phyloP scores from a whole-genome alignment of 2,329 filamentous ascomycete species.

The Botryotinia narcissicola region DNA sequence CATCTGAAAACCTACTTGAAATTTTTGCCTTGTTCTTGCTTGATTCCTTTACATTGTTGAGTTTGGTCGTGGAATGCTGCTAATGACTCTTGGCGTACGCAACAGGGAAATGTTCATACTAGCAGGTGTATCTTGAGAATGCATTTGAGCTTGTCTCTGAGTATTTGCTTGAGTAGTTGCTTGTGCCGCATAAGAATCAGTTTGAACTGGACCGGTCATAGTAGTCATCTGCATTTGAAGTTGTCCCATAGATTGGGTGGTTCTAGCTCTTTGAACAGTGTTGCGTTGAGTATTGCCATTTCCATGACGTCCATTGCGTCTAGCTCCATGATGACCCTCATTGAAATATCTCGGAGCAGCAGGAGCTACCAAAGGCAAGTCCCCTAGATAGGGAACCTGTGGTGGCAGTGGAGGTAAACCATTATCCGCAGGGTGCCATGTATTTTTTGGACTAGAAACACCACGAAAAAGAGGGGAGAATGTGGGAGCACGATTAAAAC shows the following conservation, averaged over 20 bases:
- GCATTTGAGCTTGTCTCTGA: neutral
- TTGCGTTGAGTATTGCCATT: neutral
- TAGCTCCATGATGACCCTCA: neutral
- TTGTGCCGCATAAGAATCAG: neutral
- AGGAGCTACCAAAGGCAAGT: neutral
- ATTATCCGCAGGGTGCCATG: neutral
- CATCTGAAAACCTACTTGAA: constrained; percentile 9
- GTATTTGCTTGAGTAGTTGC: constrained; percentile 1
- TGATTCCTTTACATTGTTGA: constrained; percentile 12
- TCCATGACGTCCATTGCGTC: neutral
- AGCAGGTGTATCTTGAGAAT: neutral
- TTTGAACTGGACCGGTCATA: neutral
- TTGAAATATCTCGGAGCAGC: neutral
- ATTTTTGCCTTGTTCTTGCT: neutral
- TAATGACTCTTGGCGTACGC: constrained; percentile 7
- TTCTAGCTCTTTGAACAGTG: neutral
- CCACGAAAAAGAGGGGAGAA: neutral
- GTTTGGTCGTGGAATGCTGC: constrained; percentile 13
- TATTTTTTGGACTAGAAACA: neutral
- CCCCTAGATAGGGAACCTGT: neutral
- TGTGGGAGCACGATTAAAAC: neutral
- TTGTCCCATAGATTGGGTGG: neutral
- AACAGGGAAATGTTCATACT: neutral
- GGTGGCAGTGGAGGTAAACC: neutral
- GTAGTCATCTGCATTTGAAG: neutral